Evolutionary conservation across 345 rosid genomes (phyloP), one percentile per base, ranked within the genome.

Genomic region (Melaleuca alternifolia): DNA sequence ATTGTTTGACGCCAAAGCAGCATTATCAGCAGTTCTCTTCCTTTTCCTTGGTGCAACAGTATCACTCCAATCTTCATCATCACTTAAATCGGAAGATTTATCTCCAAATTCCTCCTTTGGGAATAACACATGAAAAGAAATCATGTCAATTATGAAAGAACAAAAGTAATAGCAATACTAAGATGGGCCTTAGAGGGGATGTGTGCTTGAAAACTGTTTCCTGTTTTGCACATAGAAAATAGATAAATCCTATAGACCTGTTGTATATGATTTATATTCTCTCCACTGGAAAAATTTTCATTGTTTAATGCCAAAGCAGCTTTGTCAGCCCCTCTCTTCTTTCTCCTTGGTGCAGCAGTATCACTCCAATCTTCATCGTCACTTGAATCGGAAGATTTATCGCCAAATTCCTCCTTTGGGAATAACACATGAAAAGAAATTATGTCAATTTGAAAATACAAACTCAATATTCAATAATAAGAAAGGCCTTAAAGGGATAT

Each of bases 41-140:
- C 62, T 89, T 91, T 88, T 91, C 84, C 84, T 91, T 88, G 93
- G 86, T 26, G 86, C 86, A 85, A 87, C 86, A 24, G 86, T 54
- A 88, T 88, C 92, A 84, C 85, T 85, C 91, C 93, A 92, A 86
- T 95, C 93, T 53, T 95, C 98, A 92, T 94, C 98, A 86, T 93
- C 94, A 87, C 91, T 86, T 26, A 90, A 88, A 83, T 87, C 87
- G 53, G 91, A 89, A 33, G 91, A 87, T 71, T 20, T 88, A 88
- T 92, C 87, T 84, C 93, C 96, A 90, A 95, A 97, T 71, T 94
- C 92, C 91, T 94, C 99, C 99, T 97, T 88, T 87, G 89, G 86
- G 91, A 87, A 88, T 37, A 87, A 54, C 81, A 18, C 53, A 77
- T 87, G 88, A 54, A 88, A 71, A 86, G 24, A 87, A 87, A n/a